Evolutionary conservation across 495 filamentous ascomycete species (phyloP), one percentile per base, ranked within the genome.

Genomic region (Penicillium bovifimosum): DNA sequence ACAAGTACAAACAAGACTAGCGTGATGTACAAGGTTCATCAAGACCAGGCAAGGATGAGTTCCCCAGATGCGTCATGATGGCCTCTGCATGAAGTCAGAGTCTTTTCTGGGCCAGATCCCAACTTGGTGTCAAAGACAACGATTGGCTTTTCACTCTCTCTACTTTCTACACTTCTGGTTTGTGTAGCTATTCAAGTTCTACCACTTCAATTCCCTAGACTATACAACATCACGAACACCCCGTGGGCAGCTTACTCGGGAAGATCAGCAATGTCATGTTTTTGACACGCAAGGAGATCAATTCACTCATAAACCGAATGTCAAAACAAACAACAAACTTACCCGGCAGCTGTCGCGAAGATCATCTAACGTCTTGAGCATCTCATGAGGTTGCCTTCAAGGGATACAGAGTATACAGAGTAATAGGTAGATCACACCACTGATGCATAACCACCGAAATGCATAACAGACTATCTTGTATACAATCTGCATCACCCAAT

Each of bases 21-120:
- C 44, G 41, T 41, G 40, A 46, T 43, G 52, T 41, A 13, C 9
- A 45, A 46, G 27, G 17, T 27, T 46, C 47, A 36, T 35, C 24
- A 49, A 29, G 52, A 33, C 44, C 44, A 40, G 32, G 46, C 36
- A 61, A 51, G 44, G 50, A 53, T 29, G n/a, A 43, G 43, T 61
- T 57, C 62, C 58, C 64, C 60, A 66, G 60, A 61, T 64, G 66
- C 64, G 62, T 69, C 62, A 69, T 66, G 58, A 61, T 64, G 57
- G 51, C 44, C 52, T 61, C 53, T 52, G 57, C 52, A 63, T 66
- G 59, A 61, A 64, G 63, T 60, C 50, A 63, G 41, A 41, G 41
- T 41, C 27, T 34, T 26, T 20, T 18, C 34, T 47, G 27, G 42
- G 26, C 51, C 24, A 18, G n/a, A 40, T 48, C 20, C 28, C 7